Base-by-base conservation (phyloP, 139 green algal species). In the Tetradesmus obliquus region DNA sequence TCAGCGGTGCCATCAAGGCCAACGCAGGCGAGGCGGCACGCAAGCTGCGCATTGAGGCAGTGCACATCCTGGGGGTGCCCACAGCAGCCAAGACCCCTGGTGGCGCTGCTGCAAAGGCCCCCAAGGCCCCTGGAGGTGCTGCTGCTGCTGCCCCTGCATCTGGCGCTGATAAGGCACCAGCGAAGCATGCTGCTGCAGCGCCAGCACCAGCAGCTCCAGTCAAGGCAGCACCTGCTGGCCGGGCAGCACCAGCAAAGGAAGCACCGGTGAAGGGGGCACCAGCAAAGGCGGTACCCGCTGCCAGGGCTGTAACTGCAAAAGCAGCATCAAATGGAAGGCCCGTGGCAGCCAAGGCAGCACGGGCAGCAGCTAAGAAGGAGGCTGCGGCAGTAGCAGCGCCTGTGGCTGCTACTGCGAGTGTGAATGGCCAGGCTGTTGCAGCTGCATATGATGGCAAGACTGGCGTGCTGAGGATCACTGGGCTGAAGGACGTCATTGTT, bases 21-120 rank as follows among this genome's bases (percentile, higher is more conserved):
- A 89, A 81, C 12, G 19, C 24, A 62, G 84, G 84, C 17, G 84
- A 55, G 17, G 84, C 84, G 13, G 71, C 24, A 24, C 62, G 84
- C 12, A 80, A 89, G 84, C 19, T 89, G 3, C 53, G n/a, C 10
- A 81, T 89, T 19, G 32, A 57, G 71, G 60, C 60, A 0, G 32
- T 89, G 15, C 84, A 89, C n/a, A 60, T 89, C 2, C 32, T 89
- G 15, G 84, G 84, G 10, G 8, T 89, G 9, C n/a, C 55, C 5
- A 87, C 54, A 55, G 17, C 19, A 87, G 55, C 32, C 32, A 55
- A 54, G 22, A 2, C 80, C 9, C 19, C 17, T n/a, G 54, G 51
- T 66, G 32, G 22, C 12, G 3, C 32, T 58, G 45, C 53, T 32
- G 69, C 69, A 22, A 79, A n/a, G 69, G 9, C 15, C 5, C 69